A percentile compares a stretch with the other conserved stretches of the same genome.
Conservation (phyloP, 148 eudicot genomes). For the Camellia sinensis region DNA sequence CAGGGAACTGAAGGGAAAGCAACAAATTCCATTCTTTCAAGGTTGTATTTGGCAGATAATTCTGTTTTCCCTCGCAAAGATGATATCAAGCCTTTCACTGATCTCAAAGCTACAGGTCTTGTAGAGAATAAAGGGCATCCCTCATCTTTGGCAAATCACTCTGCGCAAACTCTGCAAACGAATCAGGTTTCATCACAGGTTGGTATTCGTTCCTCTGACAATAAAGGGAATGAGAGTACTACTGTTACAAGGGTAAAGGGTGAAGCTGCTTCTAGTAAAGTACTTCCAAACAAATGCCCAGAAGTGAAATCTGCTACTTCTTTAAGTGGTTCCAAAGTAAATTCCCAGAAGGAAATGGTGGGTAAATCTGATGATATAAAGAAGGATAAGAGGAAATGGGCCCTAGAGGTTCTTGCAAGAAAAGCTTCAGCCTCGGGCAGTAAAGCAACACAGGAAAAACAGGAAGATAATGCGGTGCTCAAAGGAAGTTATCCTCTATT, state of each 20-base stretch:
- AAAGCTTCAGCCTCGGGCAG: slow-evolving; percentile 50
- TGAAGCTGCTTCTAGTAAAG: slow-evolving; percentile 34
- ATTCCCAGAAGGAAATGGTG: slow-evolving; percentile 30
- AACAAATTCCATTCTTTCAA: slow-evolving; percentile 71
- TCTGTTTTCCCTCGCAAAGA: slow-evolving; percentile 89
- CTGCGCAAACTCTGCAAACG: slow-evolving; percentile 18
- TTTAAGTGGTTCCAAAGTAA: slow-evolving; percentile 15
- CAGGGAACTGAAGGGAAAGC: slow-evolving; percentile 35
- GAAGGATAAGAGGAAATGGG: slow-evolving; percentile 87
- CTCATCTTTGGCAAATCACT: slow-evolving; percentile 24
- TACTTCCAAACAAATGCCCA: slow-evolving; percentile 23
- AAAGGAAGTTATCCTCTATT: slow-evolving; percentile 76
- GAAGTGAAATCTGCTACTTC: slow-evolving; percentile 27
- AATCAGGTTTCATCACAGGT: slow-evolving; percentile 24
- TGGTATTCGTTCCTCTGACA: slow-evolving; percentile 23
- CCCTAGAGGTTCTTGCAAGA: slow-evolving; percentile 84
- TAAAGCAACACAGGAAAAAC: slow-evolving; percentile 36
- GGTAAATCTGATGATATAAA: slow-evolving; percentile 43
- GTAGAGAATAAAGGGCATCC: slow-evolving; percentile 26
- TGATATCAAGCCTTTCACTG: slow-evolving; percentile 75
- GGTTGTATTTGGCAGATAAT: slow-evolving; percentile 85
- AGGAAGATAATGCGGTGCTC: slow-evolving; percentile 53
- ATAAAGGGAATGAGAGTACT: slow-evolving; percentile 28
- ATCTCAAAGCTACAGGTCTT: slow-evolving; percentile 38
- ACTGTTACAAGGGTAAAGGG: slow-evolving; percentile 25